Base-by-base conservation (phyloP, 495 filamentous ascomycete genomes). In the Podospora australis region DNA sequence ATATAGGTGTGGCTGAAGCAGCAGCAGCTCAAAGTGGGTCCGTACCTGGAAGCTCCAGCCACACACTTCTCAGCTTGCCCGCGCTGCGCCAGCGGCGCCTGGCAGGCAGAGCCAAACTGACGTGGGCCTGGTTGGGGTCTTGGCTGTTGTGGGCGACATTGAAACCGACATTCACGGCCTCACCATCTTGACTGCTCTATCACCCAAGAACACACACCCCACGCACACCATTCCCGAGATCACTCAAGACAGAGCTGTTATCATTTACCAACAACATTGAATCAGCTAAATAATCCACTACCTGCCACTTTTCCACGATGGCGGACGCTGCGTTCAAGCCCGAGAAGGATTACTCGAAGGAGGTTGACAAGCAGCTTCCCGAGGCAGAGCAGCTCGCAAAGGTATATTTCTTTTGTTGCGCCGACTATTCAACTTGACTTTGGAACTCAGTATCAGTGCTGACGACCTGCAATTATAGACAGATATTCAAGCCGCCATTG, bases 351-450 rank as follows among this genome's bases (percentile, higher is more conserved):
- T 82, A 84, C 79, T 83, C 84, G 62, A 92, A 91, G 72, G 88
- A 95, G 67, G 87, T 84, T 58, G 90, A 98, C 75, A 83, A 84
- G 70, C 78, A 87, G 70, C 79, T 98, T 64, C 86, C 88, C 46
- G 88, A 95, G 65, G 87, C 88, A 32, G 78, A 96, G 70, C 72
- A 83, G 67, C 82, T 92, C 59, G 88, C 88, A 44, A 84, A 94
- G 79, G 91, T 94, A 72, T 49, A 7, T 41, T 44, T 47, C 30
- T 3, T 32, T 2, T 46, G 58, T 42, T 24, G 32, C 29, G 42
- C 39, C 50, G 16, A 51, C 41, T 29, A 17, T 8, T 36, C 32
- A 16, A 6, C 32, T 2, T 34, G 14, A 17, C 32, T 6, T 36
- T 8, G 32, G 5, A 36, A 6, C n/a, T 17, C 32, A 43, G 14